Evolutionary conservation across 2,329 filamentous ascomycete genomes (phyloP), one percentile per base, ranked within the genome.

Genomic region (Colletotrichum sidae): DNA sequence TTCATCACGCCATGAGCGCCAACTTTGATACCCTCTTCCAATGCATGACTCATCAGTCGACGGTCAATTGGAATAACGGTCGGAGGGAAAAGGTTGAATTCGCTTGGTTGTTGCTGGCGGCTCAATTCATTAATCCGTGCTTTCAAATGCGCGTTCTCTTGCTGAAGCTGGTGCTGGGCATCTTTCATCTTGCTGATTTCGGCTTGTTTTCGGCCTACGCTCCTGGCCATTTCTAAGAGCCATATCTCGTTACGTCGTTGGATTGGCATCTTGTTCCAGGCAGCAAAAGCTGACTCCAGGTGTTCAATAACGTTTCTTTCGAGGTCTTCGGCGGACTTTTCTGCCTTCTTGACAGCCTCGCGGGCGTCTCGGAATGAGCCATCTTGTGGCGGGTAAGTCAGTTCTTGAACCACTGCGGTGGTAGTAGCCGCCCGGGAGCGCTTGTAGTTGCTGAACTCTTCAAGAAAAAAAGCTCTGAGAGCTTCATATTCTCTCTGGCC

Each of bases 271-370:
- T 82, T 81, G 55, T 87, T 87, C 94, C 94, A 98, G 46, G 92
- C 90, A 7, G 86, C 84, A 74, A 89, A 97, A 0, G 92, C 89
- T 12, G 90, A 87, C n/a, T 91, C 86, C 6, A 97, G 77, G 74
- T 98, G 95, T 63, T 91, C 85, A 45, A 86, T 82, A 38, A 94
- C 86, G 69, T 91, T 88, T 55, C 88, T 87, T 68, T 93, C 89
- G 55, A 95, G 84, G 35, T 81, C 77, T 68, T 83, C 86, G 46
- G 82, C 91, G 67, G 80, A 74, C 70, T 79, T 80, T 68, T 87
- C 83, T 0, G 83, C 84, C 55, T 77, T 81, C 54, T 79, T 81
- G 1, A 85, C 74, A 11, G 79, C 79, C 17, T 85, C 83, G 2
- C 78, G 79, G 75, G 74, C 81, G 68, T 83, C 78, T 49, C 78